phyloP scores from a whole-genome alignment of 225 moss, liverwort and hornwort species.

The Takakia lepidozioides region DNA sequence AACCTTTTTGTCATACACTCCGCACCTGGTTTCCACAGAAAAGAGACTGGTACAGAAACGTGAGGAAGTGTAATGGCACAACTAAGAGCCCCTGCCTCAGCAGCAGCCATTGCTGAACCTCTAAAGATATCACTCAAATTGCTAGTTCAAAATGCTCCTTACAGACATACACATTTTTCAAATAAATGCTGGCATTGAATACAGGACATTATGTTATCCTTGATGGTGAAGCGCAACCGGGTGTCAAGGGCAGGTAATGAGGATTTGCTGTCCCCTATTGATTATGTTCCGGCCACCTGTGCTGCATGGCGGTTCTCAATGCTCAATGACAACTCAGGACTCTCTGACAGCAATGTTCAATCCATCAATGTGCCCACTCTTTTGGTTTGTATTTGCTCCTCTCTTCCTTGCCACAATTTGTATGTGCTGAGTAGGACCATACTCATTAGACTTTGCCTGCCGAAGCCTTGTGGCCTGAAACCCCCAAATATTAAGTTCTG shows the following conservation, averaged over 20 bases:
- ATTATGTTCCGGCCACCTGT: constrained; percentile 76
- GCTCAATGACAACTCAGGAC: constrained; percentile 73
- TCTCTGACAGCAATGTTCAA: constrained; percentile 51
- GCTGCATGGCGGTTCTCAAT: constrained; percentile 88
- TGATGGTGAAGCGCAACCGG: constrained; percentile 74
- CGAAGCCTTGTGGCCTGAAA: too few relatives aligned
- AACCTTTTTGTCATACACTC: too few relatives aligned
- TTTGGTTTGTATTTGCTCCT: constrained; percentile 37
- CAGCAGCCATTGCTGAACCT: too few relatives aligned
- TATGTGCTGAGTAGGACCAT: too few relatives aligned
- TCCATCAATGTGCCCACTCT: constrained; percentile 54
- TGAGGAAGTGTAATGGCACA: too few relatives aligned
- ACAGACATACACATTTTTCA: too few relatives aligned
- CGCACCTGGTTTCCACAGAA: background rate
- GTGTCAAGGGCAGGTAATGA: constrained; percentile 57
- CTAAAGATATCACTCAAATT: too few relatives aligned
- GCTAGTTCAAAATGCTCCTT: too few relatives aligned
- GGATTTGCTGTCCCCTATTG: constrained; percentile 76
- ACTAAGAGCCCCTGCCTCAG: too few relatives aligned
- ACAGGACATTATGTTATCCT: constrained; percentile 84
- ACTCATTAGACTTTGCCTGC: too few relatives aligned
- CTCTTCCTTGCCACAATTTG: background rate
- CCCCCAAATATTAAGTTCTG: too few relatives aligned
- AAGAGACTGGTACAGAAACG: background rate
- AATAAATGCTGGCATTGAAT: constrained; percentile 14